Conservation (phyloP, 768 basidiomycete genomes). For the Lactarius hatsudake region DNA sequence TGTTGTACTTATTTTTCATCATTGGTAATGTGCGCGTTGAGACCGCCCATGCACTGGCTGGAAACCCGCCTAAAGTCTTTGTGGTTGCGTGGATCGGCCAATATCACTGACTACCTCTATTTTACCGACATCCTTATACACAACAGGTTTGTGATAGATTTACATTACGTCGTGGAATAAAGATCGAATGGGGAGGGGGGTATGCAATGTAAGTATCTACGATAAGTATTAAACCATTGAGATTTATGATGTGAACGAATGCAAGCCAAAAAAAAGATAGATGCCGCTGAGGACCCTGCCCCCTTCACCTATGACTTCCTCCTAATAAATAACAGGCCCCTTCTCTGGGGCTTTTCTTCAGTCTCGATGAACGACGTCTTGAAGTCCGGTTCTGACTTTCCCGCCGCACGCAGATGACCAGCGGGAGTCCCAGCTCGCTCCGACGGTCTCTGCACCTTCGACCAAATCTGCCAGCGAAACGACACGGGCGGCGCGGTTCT, state of each 20-base stretch:
- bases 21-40: not conserved
- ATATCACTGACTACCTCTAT: too few species aligned
- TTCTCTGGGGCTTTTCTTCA: constrained; percentile 19
- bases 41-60: too few species aligned
- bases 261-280: not conserved
- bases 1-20: not conserved
- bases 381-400: constrained; percentile 11
- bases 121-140: not conserved
- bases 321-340: constrained; percentile 12
- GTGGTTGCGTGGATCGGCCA: too few species aligned
- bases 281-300: not conserved
- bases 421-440: not conserved
- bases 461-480: constrained; percentile 10
- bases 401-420: constrained; percentile 2
- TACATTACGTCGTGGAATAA: not conserved
- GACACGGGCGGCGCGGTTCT: constrained; percentile 1
- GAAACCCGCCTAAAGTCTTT: too few species aligned
- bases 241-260: not conserved
- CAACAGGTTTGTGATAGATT: not conserved
- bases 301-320: not conserved
- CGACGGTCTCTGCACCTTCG: constrained; percentile 15
- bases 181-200: not conserved
- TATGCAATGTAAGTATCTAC: not conserved
- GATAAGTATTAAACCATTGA: not conserved
- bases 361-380: constrained; percentile 13